Conservation (phyloP, 2,329 filamentous ascomycete genomes). For the Byssochlamys sp. region DNA sequence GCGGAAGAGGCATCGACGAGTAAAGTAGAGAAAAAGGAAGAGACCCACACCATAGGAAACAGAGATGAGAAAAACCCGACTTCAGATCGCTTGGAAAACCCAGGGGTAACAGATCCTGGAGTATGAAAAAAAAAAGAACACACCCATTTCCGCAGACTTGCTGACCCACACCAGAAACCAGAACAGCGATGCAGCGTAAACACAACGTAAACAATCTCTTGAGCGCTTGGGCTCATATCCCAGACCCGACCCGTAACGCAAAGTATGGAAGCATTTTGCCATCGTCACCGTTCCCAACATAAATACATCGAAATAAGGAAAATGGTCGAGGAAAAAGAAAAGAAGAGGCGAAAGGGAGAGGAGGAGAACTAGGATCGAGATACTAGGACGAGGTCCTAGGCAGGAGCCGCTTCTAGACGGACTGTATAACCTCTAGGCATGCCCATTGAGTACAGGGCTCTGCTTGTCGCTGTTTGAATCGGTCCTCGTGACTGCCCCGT, state of each 20-base stretch:
- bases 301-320: background rate
- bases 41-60: background rate
- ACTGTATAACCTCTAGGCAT: background rate
- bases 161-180: background rate
- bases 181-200: constrained; percentile 1
- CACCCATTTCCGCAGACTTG: background rate
- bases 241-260: background rate
- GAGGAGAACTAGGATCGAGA: background rate
- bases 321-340: background rate
- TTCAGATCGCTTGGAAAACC: background rate
- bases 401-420: background rate
- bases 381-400: background rate
- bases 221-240: background rate
- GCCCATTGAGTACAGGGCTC: background rate
- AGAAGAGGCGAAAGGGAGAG: background rate
- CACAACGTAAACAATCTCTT: background rate
- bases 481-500: background rate
- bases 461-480: background rate
- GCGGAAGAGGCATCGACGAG: too few relatives aligned
- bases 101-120: background rate
- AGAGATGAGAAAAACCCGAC: background rate
- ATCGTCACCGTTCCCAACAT: background rate
- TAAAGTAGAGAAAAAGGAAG: background rate
- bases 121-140: background rate
- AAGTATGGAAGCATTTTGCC: background rate